phyloP scores from a whole-genome alignment of 805 yeast species.

The Monosporozyma solicola region DNA sequence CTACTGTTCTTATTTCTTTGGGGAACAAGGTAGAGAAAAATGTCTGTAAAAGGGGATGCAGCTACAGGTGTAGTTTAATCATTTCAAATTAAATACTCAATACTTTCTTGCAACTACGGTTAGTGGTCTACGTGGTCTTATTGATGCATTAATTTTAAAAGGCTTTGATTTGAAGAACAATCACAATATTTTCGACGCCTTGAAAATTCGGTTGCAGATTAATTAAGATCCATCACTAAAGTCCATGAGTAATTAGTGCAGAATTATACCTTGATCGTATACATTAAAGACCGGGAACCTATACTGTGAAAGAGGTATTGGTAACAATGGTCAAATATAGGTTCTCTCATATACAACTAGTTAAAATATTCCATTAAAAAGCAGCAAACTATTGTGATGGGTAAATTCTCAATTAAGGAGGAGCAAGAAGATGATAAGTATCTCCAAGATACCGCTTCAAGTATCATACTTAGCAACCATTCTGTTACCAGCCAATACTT shows the following conservation, averaged over 20 bases:
- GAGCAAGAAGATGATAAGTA: not conserved
- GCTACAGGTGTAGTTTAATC: no score
- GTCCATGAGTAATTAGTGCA: not conserved
- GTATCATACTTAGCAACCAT: not conserved
- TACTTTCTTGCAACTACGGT: no score
- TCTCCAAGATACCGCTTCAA: not conserved
- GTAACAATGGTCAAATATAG: not conserved
- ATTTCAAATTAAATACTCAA: no score
- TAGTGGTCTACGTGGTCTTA: no score
- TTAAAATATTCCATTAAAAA: no score
- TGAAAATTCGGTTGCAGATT: not conserved
- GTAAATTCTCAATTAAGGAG: not conserved
- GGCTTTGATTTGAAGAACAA: not conserved
- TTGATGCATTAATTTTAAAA: not conserved
- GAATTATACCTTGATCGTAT: not conserved
- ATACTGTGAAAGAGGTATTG: not conserved
- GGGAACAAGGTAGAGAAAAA: no score
- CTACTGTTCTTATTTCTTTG: no score
- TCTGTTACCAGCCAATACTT: not conserved
- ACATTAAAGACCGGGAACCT: no score
- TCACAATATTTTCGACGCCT: not conserved
- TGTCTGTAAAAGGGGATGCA: no score
- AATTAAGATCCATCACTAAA: no score
- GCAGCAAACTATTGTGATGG: not conserved
- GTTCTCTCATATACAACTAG: no score